Base-by-base conservation (phyloP, 768 basidiomycete genomes). In the Chlorophyllum brunneum region DNA sequence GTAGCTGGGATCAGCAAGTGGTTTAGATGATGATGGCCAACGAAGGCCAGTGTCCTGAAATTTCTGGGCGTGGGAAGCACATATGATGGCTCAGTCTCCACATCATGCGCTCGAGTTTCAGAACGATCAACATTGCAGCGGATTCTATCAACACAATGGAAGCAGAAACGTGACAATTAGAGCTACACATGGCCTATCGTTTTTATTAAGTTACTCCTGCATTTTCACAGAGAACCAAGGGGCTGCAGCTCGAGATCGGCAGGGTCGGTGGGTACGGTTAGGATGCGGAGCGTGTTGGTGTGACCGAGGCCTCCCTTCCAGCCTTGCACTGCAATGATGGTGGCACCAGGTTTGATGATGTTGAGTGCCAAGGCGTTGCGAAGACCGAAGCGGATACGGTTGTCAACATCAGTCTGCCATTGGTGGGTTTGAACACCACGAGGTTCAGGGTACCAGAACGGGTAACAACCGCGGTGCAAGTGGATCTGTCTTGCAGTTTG, bases 251-350 rank as follows among this genome's bases (percentile, higher is more conserved):
- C 83, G 47, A 94, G 71, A 65, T 94, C 92, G 45, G 86, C 88
- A 29, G 69, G 56, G 61, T 92, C 88, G 20, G 87, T 91, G 15
- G 92, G 92, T 39, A 93, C 92, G 34, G 82, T 82, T 59, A 94
- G 70, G 56, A 94, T 80, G 44, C 92, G 86, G 52, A 94, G 74
- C 10, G 91, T 93, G 77, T 95, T 94, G 58, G 92, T 95, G 72
- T 97, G 93, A 27, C 94, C 95, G 39, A 97, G 81, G 54, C 97
- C 97, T 38, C 94, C 92, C 74, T 94, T 95, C 95, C 95, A 99
- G n/a, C 97, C 97, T 70, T 98, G 97, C 4, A 99, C 88, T 43
- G 95, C 95, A 57, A 98, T 77, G 63, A 99, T 81, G 22, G 94
- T 92, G 48, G 85, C 85, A 49, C 92, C 91, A 31, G 92, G 83